Evolutionary conservation across 2,329 filamentous ascomycete genomes (phyloP).

Genomic region (Leptoxyphium fumago): DNA sequence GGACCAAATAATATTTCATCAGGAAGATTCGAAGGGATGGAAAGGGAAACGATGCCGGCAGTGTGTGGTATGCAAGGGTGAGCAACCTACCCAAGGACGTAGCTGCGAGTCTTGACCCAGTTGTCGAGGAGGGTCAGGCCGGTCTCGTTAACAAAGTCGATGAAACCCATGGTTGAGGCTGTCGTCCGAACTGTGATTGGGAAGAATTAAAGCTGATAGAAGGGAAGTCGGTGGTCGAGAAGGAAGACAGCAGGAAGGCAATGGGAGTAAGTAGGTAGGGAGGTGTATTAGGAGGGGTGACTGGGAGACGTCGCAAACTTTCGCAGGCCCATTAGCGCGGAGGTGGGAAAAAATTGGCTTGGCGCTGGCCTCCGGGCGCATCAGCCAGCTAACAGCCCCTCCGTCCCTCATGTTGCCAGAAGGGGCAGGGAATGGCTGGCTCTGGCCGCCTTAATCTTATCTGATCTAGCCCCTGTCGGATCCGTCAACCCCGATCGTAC

Average conservation of each 20-base stretch:
- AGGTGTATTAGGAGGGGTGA: neutral
- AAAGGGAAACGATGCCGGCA: slow-evolving; percentile 3
- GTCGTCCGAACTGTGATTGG: too few species aligned
- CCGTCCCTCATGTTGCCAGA: too few species aligned
- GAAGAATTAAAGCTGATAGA: too few species aligned
- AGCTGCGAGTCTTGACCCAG: slow-evolving; percentile 62
- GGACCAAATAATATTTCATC: slow-evolving; percentile 82
- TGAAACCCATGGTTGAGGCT: slow-evolving; percentile 48
- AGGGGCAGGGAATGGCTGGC: too few species aligned
- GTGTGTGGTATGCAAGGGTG: slow-evolving; percentile 2
- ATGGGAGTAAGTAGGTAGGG: neutral
- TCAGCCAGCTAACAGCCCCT: too few species aligned
- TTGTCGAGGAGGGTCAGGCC: slow-evolving; percentile 53
- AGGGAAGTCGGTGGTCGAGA: slow-evolving; percentile 47
- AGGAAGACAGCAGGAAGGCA: slow-evolving; percentile 3
- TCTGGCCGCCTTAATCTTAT: too few species aligned
- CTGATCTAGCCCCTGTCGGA: too few species aligned
- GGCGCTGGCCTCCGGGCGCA: neutral
- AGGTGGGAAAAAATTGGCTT: neutral
- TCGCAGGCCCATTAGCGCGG: neutral
- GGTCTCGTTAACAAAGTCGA: slow-evolving; percentile 51
- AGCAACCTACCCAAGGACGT: slow-evolving; percentile 63
- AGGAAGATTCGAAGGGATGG: slow-evolving; percentile 24
- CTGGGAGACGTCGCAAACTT: neutral
- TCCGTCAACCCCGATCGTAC: too few species aligned